Base-by-base conservation (phyloP, 768 basidiomycete species). In the Boletus sp. region DNA sequence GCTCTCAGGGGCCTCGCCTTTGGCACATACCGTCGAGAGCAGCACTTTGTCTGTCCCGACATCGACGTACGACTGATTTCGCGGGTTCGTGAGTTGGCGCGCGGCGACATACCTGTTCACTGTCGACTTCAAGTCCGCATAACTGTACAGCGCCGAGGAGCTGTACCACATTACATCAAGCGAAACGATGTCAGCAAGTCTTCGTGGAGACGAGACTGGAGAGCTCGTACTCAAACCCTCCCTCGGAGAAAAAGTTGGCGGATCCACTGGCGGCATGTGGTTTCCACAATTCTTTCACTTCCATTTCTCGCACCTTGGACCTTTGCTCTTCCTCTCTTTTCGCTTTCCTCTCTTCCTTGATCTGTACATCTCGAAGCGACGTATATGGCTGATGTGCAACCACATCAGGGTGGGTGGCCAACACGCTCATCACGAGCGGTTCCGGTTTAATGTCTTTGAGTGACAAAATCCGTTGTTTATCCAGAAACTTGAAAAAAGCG, bases 401-500 rank as follows among this genome's bases (percentile, higher is more conserved):
- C 1, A 93, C 81, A 15, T 79, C 76, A 0, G 82, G 74, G 64
- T 93, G 89, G 0, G 66, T 69, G 0, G 75, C 66, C 49, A 80
- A 83, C 25, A 90, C 82, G 3, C 74, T 75, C 50, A 75, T 77
- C 10, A 83, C 70, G 23, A 85, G 65, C 23, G 87, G 83, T 21
- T 81, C 83, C 48, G 67, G 75, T 67, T 64, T 76, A 66, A 45
- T 69, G 21, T 86, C 78, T 65, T 96, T 97, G 23, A 87, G 74
- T 13, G 83, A 83, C 35, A 96, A 63, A 23, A 97, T 68, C 0
- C 79, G 79, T 8, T 83, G 81, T 66, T 95, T 95, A 56, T 91
- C 89, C 17, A 80, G 75, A 17, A 80, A 64, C 67, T 89, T 93
- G 62, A 97, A 77, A 74, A 96, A 94, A 1, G 85, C 78, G 2